Evolutionary conservation across 495 filamentous ascomycete genomes (phyloP), one percentile per base, ranked within the genome.

Genomic region (Penicillium cataractarum): DNA sequence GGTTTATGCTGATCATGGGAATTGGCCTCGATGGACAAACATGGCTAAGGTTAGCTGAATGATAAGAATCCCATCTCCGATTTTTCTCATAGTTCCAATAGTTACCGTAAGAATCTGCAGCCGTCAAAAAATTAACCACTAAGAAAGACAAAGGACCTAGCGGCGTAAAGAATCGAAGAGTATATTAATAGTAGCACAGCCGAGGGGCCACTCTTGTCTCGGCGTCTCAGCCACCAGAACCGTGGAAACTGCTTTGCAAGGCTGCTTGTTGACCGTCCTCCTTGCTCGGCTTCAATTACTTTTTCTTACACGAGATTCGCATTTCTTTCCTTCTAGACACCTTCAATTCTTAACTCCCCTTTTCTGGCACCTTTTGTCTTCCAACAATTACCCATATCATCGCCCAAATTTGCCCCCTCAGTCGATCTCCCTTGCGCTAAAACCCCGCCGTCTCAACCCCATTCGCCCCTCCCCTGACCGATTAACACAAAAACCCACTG

Each of bases 341-440:
- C 13, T 35, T 35, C 19, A 13, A 37, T 51, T 32, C 21, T 39
- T 15, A 10, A 17, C 27, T 22, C 26, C 2, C 26, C 27, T 8
- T 0, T 52, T n/a, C 4, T 17, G n/a, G n/a, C n/a, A 15, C 24
- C 4, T 40, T 9, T 17, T 52, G 33, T 46, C 15, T 24, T 37
- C 32, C 33, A 48, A 12, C 32, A 52, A 44, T 27, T 31, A 26
- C n/a, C 21, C 22, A 50, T 9, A 9, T 50, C 15, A 31, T 6
- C 15, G 6, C 37, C 13, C 26, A 39, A 50, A 9, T 26, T 24
- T 27, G 22, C 12, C 51, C 51, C 8, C 51, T 7, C 27, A n/a
- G 60, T 60, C 65, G 60, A 71, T 68, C 68, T 64, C 61, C 61
- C 61, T 63, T 67, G 61, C 64, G 44, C 57, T 63, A 54, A 58